Base-by-base conservation (phyloP, 192 early-diverging fungal species). In the Umbelopsis sp. region DNA sequence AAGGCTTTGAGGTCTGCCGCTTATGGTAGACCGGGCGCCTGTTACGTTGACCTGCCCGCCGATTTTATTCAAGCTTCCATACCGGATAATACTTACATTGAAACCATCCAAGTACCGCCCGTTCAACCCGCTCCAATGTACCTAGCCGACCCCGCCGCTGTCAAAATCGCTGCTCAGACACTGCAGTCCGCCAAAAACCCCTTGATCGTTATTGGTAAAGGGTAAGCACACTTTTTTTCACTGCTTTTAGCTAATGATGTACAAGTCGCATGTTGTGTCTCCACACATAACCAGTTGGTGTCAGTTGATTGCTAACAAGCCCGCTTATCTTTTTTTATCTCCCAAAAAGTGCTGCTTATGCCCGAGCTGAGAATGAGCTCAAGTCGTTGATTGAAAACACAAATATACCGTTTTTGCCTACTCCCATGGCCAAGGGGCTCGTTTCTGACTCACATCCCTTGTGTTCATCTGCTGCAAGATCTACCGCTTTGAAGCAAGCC, bases 361-460 rank as follows among this genome's bases (percentile, higher is more conserved):
- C 91, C 20, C 73, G 88, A 27, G 90, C 88, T 0, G 91, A 91
- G 69, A 67, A 68, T 23, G 87, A 87, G 71, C 64, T 91, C 27
- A 73, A 69, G 13, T 74, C 78, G 33, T 72, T 91, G 44, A 78
- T 91, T 11, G 81, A 90, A 46, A 71, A 77, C 53, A 82, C 84
- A 25, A 70, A 79, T 27, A 86, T 88, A 49, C 89, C 90, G 46
- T 92, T 91, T 67, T 73, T 92, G 64, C 90, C 91, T 30, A 91
- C 91, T 15, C 88, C 91, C 12, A 87, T 87, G 85, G 91, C 85
- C 61, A 92, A 91, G 75, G 91, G 91, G 15, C 81, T 92, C 3
- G 66, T 92, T 6, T 74, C 89, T 3, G 91, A 92, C 66, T 48
- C 33, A 6, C 90, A 92, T 64, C 80, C 80, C 23, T 74, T 84